phyloP scores from a whole-genome alignment of 805 yeast species.

The Teunomyces lycoperdinae region DNA sequence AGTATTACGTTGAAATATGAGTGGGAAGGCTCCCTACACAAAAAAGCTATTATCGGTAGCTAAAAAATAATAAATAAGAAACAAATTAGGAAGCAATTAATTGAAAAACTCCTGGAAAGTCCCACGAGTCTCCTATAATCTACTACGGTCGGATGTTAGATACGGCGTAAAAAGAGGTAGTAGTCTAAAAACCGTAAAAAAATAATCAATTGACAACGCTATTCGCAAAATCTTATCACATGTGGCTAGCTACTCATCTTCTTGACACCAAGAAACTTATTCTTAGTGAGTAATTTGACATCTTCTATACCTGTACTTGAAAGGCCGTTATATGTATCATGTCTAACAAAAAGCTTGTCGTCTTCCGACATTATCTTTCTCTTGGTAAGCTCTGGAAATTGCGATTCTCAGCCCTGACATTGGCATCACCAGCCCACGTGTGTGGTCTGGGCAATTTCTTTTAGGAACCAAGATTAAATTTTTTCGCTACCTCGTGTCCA shows the following conservation, averaged over 20 bases:
- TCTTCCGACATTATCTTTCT: neutral
- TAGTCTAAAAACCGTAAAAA: neutral
- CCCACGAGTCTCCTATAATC: neutral
- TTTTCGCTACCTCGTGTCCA: neutral
- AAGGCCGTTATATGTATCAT: neutral
- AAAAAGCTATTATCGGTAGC: neutral
- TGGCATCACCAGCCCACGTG: constrained; percentile 2
- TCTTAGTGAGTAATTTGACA: neutral
- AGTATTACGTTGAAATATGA: neutral
- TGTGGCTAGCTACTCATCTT: neutral
- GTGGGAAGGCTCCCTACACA: neutral
- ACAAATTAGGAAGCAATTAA: constrained; percentile 1
- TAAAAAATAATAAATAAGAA: constrained; percentile 2
- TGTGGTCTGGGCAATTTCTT: neutral
- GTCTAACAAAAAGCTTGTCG: neutral
- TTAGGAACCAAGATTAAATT: neutral
- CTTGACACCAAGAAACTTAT: neutral
- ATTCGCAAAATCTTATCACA: neutral
- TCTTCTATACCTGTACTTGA: neutral
- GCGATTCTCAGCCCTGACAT: neutral
- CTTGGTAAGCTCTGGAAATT: neutral
- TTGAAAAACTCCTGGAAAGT: neutral
- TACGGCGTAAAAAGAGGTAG: neutral
- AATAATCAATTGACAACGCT: neutral
- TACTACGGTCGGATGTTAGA: neutral